These are phyloP conservation scores for Aspergillus jensenii DNA, from an alignment of 2,329 filamentous ascomycete species.

Conservation along the genomic window DNA sequence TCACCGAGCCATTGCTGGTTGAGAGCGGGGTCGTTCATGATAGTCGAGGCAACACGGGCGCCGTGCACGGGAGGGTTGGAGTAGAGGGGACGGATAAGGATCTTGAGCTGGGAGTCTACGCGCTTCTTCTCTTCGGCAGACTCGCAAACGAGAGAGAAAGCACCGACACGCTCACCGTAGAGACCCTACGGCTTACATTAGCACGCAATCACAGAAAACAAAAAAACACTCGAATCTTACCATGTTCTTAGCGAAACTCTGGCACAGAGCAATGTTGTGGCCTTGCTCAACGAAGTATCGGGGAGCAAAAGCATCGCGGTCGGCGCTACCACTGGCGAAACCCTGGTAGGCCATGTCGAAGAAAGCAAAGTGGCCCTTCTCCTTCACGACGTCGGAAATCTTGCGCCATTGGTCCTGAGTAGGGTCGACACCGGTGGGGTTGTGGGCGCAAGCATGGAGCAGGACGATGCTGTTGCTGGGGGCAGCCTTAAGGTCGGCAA, in stretches of 20 bases:
- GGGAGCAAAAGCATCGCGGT: conserved; percentile 90
- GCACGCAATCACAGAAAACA: not conserved
- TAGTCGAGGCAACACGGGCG: conserved; percentile 87
- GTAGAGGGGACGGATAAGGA: conserved; percentile 93
- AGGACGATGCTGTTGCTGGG: conserved; percentile 86
- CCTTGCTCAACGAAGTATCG: conserved; percentile 92
- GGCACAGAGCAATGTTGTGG: conserved; percentile 81
- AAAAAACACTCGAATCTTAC: conserved; percentile 44
- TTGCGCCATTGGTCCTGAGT: conserved; percentile 88
- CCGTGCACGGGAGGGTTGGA: conserved; percentile 98
- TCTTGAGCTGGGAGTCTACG: conserved; percentile 97
- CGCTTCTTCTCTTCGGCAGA: conserved; percentile 90
- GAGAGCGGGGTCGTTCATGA: conserved; percentile 79
- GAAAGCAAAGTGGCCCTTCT: conserved; percentile 86
- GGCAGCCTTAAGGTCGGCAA: conserved; percentile 85
- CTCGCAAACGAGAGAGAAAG: conserved; percentile 88
- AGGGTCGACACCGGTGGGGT: conserved; percentile 95
- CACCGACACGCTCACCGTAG: conserved; percentile 96
- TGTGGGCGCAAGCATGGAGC: conserved; percentile 96
- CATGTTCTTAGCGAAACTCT: conserved; percentile 99
- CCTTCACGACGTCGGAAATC: conserved; percentile 84
- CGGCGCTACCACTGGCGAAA: conserved; percentile 88
- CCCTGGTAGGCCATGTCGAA: conserved; percentile 99
- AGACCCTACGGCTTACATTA: conserved; percentile 63
- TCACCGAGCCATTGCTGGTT: conserved; percentile 94